phyloP scores from a whole-genome alignment of 306 rosid genomes.

The Urtica urens region DNA sequence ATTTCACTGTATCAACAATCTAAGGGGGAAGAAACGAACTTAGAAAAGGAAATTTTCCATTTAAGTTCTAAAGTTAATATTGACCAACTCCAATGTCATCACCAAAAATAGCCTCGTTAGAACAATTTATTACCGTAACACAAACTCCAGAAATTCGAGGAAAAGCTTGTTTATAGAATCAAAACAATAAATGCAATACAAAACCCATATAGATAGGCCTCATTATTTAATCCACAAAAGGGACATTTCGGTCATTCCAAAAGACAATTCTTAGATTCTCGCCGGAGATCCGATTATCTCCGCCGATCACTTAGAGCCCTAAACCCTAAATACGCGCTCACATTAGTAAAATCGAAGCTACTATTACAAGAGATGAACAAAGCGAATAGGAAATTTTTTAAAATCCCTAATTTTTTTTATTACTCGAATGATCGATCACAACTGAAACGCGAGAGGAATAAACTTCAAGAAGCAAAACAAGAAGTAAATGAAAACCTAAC shows the following conservation, averaged over 20 bases:
- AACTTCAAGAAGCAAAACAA: background rate
- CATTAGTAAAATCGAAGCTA: slow-evolving; percentile 16
- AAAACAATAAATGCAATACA: slow-evolving; percentile 5
- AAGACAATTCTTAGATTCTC: background rate
- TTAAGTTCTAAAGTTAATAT: slow-evolving; percentile 4
- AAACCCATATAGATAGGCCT: slow-evolving; percentile 10
- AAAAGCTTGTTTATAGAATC: slow-evolving; percentile 28
- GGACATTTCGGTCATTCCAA: slow-evolving; percentile 36
- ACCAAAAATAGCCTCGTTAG: slow-evolving; percentile 25
- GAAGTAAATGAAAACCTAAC: slow-evolving; percentile 14
- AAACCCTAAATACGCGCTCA: slow-evolving; percentile 9
- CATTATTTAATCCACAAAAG: background rate
- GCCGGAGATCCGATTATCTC: slow-evolving; percentile 10
- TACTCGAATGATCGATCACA: slow-evolving; percentile 11
- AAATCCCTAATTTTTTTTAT: background rate
- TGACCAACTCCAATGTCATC: slow-evolving; percentile 9
- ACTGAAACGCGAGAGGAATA: background rate
- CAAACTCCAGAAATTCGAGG: slow-evolving; percentile 3
- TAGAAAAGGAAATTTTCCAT: background rate
- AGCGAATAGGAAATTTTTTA: background rate
- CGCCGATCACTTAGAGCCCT: background rate
- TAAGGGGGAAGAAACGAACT: background rate
- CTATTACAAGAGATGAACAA: background rate
- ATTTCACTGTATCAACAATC: slow-evolving; percentile 9
- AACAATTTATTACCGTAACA: slow-evolving; percentile 7